Evolutionary conservation across 1,284 basidiomycete species (phyloP), one percentile per base, ranked within the genome.

Genomic region (Microbotryum lychnidis-dioicae): DNA sequence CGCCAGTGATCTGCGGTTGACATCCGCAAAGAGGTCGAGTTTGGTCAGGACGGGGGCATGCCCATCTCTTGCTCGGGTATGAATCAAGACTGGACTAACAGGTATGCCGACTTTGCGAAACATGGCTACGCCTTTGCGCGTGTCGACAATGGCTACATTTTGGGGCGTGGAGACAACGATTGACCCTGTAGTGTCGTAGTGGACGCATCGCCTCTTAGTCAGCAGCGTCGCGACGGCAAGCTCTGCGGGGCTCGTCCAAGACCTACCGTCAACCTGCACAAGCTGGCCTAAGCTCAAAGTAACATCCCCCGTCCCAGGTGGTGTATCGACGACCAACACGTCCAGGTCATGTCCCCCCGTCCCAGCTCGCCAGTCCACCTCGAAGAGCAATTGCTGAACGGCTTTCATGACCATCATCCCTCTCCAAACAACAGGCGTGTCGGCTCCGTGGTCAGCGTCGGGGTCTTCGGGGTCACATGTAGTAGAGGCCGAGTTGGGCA

Each of bases 331-430:
- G 12, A 98, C 89, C 12, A 98, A 80, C 1, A 91, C 80, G 72
- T 98, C 94, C 31, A 97, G 77, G 5, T 78, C 65, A 79, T 3
- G 76, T 75, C 56, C 74, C 64, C 31, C 69, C 73, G 10, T 76
- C 3, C 63, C 69, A 2, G 66, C 60, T 18, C 76, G 65, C 94
- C 96, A 98, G 74, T 97, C 94, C 2, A 97, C 91, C 69, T 97
- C 92, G 73, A 98, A 97, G 0, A 97, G 80, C 0, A 98, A 80
- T 74, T 98, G 91, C 75, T 97, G 94, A 0, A 94, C 91, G 27
- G 94, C 93, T 74, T 98, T 98, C 78, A 96, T 93, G 2, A 98
- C 96, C 94, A 98, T 97, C 54, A 97, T 83, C 1, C 94, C 94
- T 46, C 94, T 82, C 94, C 94, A 98, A 27, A 94, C 91, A 21